Conservation (phyloP, 75 land plant genomes). For the Picea sitchensis region DNA sequence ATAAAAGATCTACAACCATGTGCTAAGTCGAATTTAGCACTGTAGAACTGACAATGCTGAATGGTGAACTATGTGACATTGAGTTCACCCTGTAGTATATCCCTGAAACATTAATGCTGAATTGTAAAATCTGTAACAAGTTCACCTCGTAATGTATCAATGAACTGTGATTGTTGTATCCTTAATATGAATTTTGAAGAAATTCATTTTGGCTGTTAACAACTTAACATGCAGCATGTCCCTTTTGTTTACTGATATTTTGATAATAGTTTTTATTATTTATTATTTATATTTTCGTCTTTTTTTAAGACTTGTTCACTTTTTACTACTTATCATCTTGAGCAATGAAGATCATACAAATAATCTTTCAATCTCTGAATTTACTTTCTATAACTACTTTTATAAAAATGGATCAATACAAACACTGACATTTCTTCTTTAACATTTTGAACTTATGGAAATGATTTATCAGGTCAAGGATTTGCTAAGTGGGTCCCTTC, state of each 20-base stretch:
- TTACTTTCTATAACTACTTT: neutral
- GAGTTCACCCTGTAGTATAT: no score
- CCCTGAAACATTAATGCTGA: no score
- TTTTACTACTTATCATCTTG: neutral
- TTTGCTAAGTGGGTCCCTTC: constrained; percentile 29
- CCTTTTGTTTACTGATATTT: neutral
- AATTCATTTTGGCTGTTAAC: no score
- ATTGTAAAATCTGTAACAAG: no score
- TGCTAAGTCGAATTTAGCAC: no score
- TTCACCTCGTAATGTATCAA: no score
- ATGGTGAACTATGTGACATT: no score
- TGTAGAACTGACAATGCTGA: no score
- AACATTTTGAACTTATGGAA: neutral
- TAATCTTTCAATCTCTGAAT: neutral
- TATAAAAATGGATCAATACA: neutral
- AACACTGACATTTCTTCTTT: neutral
- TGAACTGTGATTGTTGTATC: no score
- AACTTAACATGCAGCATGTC: neutral
- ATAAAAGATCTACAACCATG: no score
- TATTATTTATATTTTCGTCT: neutral
- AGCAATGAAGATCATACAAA: neutral
- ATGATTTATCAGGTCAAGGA: constrained; percentile 36
- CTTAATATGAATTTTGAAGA: no score
- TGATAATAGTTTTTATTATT: neutral
- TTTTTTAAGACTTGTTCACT: neutral